Conservation (phyloP, 129 eudicot genomes). For the Arctium lappa region DNA sequence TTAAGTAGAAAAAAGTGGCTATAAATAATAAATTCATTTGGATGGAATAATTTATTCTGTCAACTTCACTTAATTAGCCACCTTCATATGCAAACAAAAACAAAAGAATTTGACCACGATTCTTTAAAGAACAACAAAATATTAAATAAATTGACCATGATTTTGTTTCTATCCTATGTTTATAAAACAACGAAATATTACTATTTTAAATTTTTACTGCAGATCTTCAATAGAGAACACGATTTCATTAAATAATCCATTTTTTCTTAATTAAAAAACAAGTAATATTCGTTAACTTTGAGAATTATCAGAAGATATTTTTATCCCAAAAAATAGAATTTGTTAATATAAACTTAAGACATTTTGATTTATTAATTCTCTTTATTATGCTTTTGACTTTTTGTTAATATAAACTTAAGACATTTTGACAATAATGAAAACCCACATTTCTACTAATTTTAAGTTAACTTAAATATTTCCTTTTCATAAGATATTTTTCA, state of each 20-base stretch:
- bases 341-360: not conserved
- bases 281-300: not conserved
- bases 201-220: not conserved
- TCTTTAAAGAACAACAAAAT: not conserved
- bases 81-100: not conserved
- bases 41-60: too few relatives aligned
- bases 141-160: not conserved
- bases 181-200: not conserved
- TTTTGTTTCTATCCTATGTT: not conserved
- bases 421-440: too few relatives aligned
- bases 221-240: too few relatives aligned
- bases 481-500: too few relatives aligned
- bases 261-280: not conserved
- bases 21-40: too few relatives aligned
- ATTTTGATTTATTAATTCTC: too few relatives aligned
- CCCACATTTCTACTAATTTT: too few relatives aligned
- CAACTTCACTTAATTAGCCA: not conserved
- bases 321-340: not conserved
- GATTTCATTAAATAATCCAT: too few relatives aligned
- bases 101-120: conserved; percentile 2
- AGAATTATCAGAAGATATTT: not conserved
- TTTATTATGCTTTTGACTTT: too few relatives aligned
- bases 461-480: too few relatives aligned
- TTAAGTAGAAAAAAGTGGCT: too few relatives aligned
- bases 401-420: too few relatives aligned